These are phyloP conservation scores for Articulospora tetracladia DNA, from an alignment of 495 filamentous ascomycete species.

Conservation along the genomic window DNA sequence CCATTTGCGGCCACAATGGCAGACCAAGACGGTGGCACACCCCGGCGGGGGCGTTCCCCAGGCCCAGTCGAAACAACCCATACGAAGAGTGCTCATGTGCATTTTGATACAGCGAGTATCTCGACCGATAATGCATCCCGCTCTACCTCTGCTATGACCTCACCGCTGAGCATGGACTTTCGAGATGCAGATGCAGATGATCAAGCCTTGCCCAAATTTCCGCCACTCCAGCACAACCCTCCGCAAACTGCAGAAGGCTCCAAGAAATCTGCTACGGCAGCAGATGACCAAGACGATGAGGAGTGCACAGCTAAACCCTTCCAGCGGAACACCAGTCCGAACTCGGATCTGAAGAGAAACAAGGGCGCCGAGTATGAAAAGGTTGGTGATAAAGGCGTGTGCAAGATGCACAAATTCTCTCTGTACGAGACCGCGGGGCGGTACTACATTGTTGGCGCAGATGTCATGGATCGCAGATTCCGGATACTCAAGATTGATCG, in stretches of 20 bases:
- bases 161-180: conserved; percentile 22
- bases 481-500: conserved; percentile 93
- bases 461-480: conserved; percentile 82
- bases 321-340: conserved; percentile 55
- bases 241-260: neutral
- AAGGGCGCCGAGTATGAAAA: conserved; percentile 50
- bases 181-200: conserved; percentile 14
- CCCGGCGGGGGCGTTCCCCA: conserved; percentile 19
- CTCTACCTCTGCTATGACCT: conserved; percentile 26
- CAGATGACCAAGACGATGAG: conserved; percentile 56
- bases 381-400: conserved; percentile 63
- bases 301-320: conserved; percentile 63
- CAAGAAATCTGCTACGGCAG: neutral
- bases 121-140: conserved; percentile 18
- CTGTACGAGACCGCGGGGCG: conserved; percentile 90
- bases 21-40: conserved; percentile 18
- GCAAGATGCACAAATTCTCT: conserved; percentile 92
- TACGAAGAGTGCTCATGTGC: conserved; percentile 8
- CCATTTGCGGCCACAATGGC: conserved; percentile 16
- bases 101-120: conserved; percentile 20
- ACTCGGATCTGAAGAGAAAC: conserved; percentile 42
- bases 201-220: conserved; percentile 16
- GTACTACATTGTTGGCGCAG: conserved; percentile 91
- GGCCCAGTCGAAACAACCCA: conserved; percentile 5
- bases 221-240: conserved; percentile 18